These are phyloP conservation scores for Nannizzia gypsea DNA, from an alignment of 2,329 filamentous ascomycete genomes.

Conservation along the genomic window DNA sequence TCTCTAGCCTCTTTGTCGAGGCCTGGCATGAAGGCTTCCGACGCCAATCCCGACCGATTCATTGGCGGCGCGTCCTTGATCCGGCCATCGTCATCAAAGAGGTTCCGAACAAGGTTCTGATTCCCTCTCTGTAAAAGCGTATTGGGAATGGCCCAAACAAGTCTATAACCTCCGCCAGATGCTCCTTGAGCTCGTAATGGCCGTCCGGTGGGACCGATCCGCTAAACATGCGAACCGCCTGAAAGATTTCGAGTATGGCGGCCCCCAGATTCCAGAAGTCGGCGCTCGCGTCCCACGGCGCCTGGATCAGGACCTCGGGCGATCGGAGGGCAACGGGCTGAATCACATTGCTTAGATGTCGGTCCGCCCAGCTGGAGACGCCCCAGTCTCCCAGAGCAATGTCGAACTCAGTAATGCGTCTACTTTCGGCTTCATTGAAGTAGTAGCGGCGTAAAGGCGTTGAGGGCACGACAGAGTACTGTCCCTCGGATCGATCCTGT, in stretches of 20 bases:
- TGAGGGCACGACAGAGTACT: too few relatives aligned
- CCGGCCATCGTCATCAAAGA: too few relatives aligned
- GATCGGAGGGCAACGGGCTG: slow-evolving; percentile 20
- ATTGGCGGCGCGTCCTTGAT: too few relatives aligned
- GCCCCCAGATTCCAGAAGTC: slow-evolving; percentile 22
- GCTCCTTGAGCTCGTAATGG: slow-evolving; percentile 11
- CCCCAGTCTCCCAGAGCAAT: slow-evolving; percentile 20
- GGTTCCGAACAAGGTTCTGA: too few relatives aligned
- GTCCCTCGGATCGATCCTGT: too few relatives aligned
- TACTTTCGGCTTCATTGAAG: too few relatives aligned
- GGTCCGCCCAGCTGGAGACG: slow-evolving; percentile 16
- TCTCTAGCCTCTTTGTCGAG: too few relatives aligned
- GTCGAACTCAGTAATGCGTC: slow-evolving; percentile 11
- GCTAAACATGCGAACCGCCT: slow-evolving; percentile 10
- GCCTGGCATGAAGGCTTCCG: too few relatives aligned
- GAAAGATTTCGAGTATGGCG: slow-evolving; percentile 5
- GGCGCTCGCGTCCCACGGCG: slow-evolving; percentile 18
- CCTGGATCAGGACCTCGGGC: slow-evolving; percentile 20
- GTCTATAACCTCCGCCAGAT: slow-evolving; percentile 11
- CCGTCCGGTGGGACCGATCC: slow-evolving; percentile 3
- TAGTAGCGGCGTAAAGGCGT: too few relatives aligned
- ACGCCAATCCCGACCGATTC: too few relatives aligned
- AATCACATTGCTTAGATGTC: slow-evolving; percentile 17
- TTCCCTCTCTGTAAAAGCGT: too few relatives aligned
- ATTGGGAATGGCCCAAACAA: background rate